Conservation (phyloP, 768 basidiomycete genomes). For the Panaeolus cyanescens region DNA sequence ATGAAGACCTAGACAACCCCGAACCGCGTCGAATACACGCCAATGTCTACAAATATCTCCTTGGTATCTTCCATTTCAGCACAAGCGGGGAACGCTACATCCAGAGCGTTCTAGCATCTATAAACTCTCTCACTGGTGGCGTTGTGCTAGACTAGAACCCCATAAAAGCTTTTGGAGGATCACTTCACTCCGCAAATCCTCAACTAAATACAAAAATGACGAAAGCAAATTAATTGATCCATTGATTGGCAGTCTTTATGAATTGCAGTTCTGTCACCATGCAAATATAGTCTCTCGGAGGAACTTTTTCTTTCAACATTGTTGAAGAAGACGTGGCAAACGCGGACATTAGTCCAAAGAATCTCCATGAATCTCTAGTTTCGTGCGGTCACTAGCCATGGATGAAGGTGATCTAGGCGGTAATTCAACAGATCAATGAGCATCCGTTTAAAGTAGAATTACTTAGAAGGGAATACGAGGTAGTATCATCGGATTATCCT, state of each 20-base stretch:
- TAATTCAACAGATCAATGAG: neutral
- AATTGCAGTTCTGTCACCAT: neutral
- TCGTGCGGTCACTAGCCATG: neutral
- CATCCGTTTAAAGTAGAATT: constrained; percentile 1
- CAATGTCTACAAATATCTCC: no score
- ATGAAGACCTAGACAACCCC: neutral
- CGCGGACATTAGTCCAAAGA: constrained; percentile 2
- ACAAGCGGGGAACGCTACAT: no score
- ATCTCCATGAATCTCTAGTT: neutral
- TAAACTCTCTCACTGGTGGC: no score
- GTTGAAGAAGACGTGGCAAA: neutral
- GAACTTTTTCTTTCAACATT: neutral
- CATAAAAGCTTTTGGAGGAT: no score
- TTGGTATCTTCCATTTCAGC: no score
- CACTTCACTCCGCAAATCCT: no score
- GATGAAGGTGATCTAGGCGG: no score
- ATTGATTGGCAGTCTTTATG: constrained; percentile 1
- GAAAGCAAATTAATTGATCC: no score
- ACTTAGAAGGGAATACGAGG: neutral
- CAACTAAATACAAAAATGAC: no score
- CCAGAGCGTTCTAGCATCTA: no score
- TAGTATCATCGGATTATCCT: neutral
- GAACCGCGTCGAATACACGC: neutral
- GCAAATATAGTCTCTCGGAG: neutral
- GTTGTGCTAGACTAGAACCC: no score